These are phyloP conservation scores for Apiospora rasikravindrae DNA, from an alignment of 2,329 filamentous ascomycete species.

Conservation along the genomic window DNA sequence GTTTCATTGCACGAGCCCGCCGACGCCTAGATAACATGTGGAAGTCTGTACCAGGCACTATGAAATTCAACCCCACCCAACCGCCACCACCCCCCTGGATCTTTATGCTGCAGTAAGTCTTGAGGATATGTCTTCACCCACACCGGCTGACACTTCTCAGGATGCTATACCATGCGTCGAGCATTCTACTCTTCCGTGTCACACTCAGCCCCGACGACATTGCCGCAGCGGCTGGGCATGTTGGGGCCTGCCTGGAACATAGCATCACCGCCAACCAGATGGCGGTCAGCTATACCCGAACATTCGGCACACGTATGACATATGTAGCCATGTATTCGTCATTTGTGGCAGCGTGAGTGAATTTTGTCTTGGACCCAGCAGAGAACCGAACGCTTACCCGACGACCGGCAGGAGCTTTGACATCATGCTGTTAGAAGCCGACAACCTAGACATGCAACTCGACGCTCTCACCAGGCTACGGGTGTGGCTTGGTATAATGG, in stretches of 20 bases:
- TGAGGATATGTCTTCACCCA: background rate
- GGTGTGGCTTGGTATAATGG: constrained; percentile 15
- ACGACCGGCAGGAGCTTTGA: constrained; percentile 9
- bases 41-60: constrained; percentile 1
- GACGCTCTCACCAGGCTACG: background rate
- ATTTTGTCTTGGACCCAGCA: background rate
- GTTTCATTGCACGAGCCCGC: background rate
- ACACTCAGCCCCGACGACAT: background rate
- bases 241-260: constrained; percentile 3
- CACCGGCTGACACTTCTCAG: background rate
- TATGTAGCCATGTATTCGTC: constrained; percentile 16
- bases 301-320: constrained; percentile 11
- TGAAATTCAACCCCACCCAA: constrained; percentile 6
- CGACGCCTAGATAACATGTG: background rate
- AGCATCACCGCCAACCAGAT: constrained; percentile 15
- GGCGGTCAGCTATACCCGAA: constrained; percentile 3
- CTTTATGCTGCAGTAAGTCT: constrained; percentile 13
- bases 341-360: constrained; percentile 14
- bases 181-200: background rate
- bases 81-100: constrained; percentile 8
- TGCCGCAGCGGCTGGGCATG: background rate
- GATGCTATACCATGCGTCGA: constrained; percentile 15
- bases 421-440: constrained; percentile 1
- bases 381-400: background rate
- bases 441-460: background rate